Conservation (phyloP, 2,329 filamentous ascomycete genomes). For the Elsinoe fawcettii region DNA sequence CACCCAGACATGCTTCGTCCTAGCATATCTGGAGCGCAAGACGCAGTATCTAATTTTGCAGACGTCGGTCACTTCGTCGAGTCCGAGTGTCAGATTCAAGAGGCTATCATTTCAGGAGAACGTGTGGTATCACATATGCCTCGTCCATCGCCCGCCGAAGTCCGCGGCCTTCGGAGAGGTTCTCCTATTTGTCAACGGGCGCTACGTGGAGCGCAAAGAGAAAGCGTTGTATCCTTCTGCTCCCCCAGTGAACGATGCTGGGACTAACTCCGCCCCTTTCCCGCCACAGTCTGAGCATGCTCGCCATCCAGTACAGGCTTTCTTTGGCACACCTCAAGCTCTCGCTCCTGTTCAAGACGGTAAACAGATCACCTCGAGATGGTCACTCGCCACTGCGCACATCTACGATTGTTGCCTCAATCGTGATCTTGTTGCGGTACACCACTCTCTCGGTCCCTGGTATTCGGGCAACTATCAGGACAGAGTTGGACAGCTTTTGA, state of each 20-base stretch:
- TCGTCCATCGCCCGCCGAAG: conserved; percentile 75
- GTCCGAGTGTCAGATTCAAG: conserved; percentile 91
- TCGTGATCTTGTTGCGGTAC: conserved; percentile 85
- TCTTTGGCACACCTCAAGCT: conserved; percentile 85
- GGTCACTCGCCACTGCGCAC: conserved; percentile 85
- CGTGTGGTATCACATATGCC: conserved; percentile 85
- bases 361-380: conserved; percentile 66
- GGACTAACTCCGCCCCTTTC: conserved; percentile 64
- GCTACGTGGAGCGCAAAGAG: conserved; percentile 77
- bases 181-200: conserved; percentile 82
- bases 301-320: conserved; percentile 66
- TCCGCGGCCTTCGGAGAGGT: conserved; percentile 71
- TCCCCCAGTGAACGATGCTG: conserved; percentile 57
- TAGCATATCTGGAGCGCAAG: conserved; percentile 89
- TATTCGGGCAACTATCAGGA: conserved; percentile 98
- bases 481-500: conserved; percentile 89
- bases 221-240: conserved; percentile 79
- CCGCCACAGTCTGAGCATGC: conserved; percentile 28
- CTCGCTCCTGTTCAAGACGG: conserved; percentile 67
- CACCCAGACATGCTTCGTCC: conserved; percentile 84
- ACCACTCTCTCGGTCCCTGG: conserved; percentile 78
- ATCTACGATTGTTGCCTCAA: conserved; percentile 81
- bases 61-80: conserved; percentile 78
- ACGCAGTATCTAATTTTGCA: conserved; percentile 92
- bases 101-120: conserved; percentile 66